Conservation (phyloP, 2,329 filamentous ascomycete genomes). For the Trichophyton equinum region DNA sequence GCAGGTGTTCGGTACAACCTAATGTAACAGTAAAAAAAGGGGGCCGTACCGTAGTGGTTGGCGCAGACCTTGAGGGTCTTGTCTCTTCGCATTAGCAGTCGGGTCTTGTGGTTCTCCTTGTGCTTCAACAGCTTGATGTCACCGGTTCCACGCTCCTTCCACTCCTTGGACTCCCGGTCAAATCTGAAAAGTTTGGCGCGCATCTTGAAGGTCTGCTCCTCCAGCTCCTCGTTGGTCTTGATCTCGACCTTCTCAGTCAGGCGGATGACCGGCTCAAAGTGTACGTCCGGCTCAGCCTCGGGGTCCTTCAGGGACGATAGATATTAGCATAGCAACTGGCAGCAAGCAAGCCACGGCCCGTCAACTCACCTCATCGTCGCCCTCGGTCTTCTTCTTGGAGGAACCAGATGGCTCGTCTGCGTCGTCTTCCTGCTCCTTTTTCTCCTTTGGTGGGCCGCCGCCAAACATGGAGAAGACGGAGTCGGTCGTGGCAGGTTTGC, state of each 20-base stretch:
- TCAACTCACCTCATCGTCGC: conserved; percentile 39
- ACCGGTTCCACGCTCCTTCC: conserved; percentile 98
- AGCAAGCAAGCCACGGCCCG: background rate
- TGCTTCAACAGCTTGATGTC: conserved; percentile 96
- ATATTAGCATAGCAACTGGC: background rate
- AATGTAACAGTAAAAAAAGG: conserved; percentile 12
- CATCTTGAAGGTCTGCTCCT: conserved; percentile 99
- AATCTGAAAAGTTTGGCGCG: conserved; percentile 99
- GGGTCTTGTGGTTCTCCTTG: conserved; percentile 95
- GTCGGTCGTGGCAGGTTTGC: conserved; percentile 31
- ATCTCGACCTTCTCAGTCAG: conserved; percentile 93
- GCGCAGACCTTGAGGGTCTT: conserved; percentile 99
- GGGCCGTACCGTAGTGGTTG: conserved; percentile 86
- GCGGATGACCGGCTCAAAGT: conserved; percentile 94
- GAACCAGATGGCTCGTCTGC: conserved; percentile 81
- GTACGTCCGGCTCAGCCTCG: conserved; percentile 78
- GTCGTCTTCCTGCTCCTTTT: conserved; percentile 58
- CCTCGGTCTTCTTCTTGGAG: conserved; percentile 62
- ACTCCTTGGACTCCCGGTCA: conserved; percentile 79
- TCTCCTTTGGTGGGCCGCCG: conserved; percentile 92
- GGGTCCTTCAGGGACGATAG: conserved; percentile 43
- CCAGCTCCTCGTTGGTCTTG: conserved; percentile 96
- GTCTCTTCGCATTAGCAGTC: conserved; percentile 95
- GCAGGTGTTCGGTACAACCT: background rate
- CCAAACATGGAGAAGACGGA: conserved; percentile 97